Conservation (phyloP, 2,329 filamentous ascomycete genomes). For the Nemania serpens region DNA sequence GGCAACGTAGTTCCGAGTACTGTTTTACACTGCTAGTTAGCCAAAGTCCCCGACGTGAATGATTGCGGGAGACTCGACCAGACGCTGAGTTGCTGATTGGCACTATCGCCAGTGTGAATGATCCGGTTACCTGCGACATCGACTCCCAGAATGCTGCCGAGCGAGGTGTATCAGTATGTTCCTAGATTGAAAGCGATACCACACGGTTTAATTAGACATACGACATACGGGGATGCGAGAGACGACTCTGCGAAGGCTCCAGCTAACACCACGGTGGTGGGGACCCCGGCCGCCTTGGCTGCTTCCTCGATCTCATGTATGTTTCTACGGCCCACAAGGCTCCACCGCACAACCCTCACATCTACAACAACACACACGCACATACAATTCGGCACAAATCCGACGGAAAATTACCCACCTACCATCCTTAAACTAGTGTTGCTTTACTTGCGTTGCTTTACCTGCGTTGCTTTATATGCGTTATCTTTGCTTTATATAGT, state of each 20-base stretch:
- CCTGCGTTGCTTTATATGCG: too few species aligned
- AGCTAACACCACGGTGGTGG: conserved; percentile 30
- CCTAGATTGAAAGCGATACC: too few species aligned
- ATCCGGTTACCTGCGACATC: conserved; percentile 30
- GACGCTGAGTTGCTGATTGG: conserved; percentile 30
- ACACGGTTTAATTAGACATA: conserved; percentile 9
- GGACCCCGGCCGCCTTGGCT: conserved; percentile 33
- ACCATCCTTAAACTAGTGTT: too few species aligned
- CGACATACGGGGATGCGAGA: conserved; percentile 32
- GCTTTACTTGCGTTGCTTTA: too few species aligned
- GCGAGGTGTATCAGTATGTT: too few species aligned
- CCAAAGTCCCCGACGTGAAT: not conserved
- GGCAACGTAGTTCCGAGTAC: conserved; percentile 38
- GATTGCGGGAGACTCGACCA: conserved; percentile 23
- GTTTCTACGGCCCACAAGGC: too few species aligned
- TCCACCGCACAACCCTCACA: too few species aligned
- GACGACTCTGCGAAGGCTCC: conserved; percentile 38
- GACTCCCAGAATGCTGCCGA: conserved; percentile 30
- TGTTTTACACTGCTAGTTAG: conserved; percentile 7
- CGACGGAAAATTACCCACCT: too few species aligned
- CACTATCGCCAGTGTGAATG: conserved; percentile 33
- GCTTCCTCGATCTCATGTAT: conserved; percentile 33
- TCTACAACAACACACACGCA: too few species aligned
- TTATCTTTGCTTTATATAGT: too few species aligned
- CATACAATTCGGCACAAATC: too few species aligned